Percentiles rank a stretch among this genome's conserved stretches.
Evolutionary conservation across 2,329 filamentous ascomycete genomes (phyloP).

Genomic region (Cordyceps javanica): DNA sequence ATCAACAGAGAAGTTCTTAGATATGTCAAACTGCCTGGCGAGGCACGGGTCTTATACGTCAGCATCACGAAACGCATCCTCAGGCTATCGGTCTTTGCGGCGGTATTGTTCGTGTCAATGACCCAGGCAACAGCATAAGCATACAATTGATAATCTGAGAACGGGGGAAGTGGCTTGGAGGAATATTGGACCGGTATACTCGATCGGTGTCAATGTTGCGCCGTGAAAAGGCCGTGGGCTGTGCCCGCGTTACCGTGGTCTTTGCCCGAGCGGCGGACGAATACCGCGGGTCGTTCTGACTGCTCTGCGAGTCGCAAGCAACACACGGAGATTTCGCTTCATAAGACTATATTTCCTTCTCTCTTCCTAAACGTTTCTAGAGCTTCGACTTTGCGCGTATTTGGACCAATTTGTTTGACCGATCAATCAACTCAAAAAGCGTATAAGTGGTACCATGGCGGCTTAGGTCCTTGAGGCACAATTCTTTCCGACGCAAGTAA

Average conservation of each 20-base stretch:
- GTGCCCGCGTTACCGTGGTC: not conserved
- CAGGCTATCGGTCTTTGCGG: not conserved
- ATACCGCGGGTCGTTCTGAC: not conserved
- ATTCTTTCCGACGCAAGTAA: too few relatives aligned
- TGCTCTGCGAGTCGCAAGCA: not conserved
- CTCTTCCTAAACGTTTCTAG: too few relatives aligned
- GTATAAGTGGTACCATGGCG: too few relatives aligned
- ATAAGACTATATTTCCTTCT: too few relatives aligned
- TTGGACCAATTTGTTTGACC: too few relatives aligned
- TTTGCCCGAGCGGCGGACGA: conserved; percentile 1
- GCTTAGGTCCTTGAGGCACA: too few relatives aligned
- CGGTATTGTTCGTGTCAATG: not conserved
- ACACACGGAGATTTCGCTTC: too few relatives aligned
- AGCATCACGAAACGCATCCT: not conserved
- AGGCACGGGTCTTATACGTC: not conserved
- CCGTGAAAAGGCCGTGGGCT: too few relatives aligned
- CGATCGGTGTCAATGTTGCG: not conserved
- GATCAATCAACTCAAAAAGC: too few relatives aligned
- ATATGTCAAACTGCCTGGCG: not conserved
- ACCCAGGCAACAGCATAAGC: not conserved
- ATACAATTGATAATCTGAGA: not conserved
- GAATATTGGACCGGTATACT: not conserved
- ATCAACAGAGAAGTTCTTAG: not conserved
- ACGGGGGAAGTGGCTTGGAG: not conserved
- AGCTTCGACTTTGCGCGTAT: too few relatives aligned